phyloP scores from a whole-genome alignment of 108 stramenopile species.

The Nannochloropsis oceanica region DNA sequence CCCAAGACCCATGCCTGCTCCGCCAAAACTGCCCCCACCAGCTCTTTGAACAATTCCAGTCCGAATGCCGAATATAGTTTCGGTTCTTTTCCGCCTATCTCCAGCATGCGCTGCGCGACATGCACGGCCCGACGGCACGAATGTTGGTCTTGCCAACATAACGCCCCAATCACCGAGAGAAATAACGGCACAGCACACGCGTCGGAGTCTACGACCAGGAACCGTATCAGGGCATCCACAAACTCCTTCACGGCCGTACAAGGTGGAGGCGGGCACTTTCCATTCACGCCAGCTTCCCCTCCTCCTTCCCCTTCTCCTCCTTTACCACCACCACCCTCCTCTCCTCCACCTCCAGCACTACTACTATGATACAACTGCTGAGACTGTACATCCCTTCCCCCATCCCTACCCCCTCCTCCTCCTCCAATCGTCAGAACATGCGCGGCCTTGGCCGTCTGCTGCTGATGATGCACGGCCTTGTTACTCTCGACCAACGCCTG shows the following conservation, averaged over 20 bases:
- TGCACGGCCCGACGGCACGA: not conserved
- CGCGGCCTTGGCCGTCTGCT: not conserved
- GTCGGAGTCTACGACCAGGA: not conserved
- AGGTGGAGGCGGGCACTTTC: not conserved
- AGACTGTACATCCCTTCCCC: not conserved
- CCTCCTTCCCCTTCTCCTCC: not conserved
- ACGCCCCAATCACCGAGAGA: not conserved
- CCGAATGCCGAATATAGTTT: not conserved
- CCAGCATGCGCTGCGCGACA: not conserved
- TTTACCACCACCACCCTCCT: not conserved
- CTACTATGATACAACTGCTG: not conserved
- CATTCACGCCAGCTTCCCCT: not conserved
- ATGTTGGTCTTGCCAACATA: not conserved
- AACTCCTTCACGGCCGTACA: not conserved
- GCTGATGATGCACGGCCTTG: not conserved
- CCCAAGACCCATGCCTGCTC: not conserved
- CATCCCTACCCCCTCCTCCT: not conserved
- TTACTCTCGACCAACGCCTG: not conserved
- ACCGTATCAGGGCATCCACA: not conserved
- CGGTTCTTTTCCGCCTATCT: not conserved
- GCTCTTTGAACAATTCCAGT: not conserved
- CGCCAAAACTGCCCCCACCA: not conserved
- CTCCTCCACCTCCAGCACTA: not conserved
- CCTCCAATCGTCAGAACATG: not conserved
- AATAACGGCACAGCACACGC: not conserved